phyloP scores from a whole-genome alignment of 2,329 filamentous ascomycete species.

The Aspergillus caelatus region DNA sequence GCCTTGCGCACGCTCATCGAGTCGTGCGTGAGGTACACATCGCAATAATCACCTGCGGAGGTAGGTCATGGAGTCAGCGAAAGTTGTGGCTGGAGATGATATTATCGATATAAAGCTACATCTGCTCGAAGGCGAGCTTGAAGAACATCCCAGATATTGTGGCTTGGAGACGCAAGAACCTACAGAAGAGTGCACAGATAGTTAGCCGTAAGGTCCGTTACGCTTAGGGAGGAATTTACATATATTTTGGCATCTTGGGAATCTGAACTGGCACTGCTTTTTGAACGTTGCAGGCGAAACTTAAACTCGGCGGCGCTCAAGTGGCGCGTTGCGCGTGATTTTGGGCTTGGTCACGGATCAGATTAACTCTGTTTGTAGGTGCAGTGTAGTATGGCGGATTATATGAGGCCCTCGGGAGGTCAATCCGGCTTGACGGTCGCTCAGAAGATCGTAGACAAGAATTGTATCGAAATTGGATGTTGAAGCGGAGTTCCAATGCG shows the following conservation, averaged over 20 bases:
- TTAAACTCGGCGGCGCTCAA: conserved; percentile 18
- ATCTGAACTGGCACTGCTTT: conserved; percentile 16
- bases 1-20: conserved; percentile 99
- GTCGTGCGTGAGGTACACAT: conserved; percentile 99
- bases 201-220: conserved; percentile 37
- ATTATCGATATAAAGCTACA: not conserved
- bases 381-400: not conserved
- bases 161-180: conserved; percentile 32
- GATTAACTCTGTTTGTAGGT: not conserved
- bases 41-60: conserved; percentile 82
- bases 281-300: conserved; percentile 8
- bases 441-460: conserved; percentile 4
- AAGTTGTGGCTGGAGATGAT: not conserved
- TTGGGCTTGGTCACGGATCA: conserved; percentile 8
- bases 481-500: conserved; percentile 16
- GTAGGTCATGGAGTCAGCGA: conserved; percentile 11
- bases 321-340: conserved; percentile 22
- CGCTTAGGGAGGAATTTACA: conserved; percentile 43
- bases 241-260: conserved; percentile 83
- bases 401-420: not conserved
- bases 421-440: not conserved
- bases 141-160: conserved; percentile 1
- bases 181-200: conserved; percentile 68
- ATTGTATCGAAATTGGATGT: conserved; percentile 8
- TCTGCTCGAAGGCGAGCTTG: conserved; percentile 1